phyloP scores from a whole-genome alignment of 2,329 filamentous ascomycete genomes.

The Bertia moriformis region DNA sequence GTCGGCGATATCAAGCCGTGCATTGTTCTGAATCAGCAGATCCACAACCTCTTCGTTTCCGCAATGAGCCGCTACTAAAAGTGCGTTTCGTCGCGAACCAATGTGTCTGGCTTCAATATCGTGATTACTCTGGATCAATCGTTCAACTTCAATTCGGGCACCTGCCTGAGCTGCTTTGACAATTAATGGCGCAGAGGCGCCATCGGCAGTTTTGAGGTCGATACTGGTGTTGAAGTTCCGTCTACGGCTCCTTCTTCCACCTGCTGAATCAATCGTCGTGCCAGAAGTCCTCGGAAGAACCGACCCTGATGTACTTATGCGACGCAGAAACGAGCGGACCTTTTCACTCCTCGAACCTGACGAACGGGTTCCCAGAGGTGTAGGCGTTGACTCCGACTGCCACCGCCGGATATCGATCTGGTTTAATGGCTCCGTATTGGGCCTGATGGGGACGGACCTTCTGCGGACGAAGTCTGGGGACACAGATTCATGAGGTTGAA shows the following conservation, averaged over 20 bases:
- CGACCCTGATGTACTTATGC: background rate
- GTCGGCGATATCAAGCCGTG: conserved; percentile 13
- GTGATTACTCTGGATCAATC: background rate
- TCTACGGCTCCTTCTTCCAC: conserved; percentile 9
- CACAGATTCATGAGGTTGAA: too few species aligned
- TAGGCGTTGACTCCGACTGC: background rate
- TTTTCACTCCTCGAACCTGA: background rate
- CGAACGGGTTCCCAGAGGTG: too few species aligned
- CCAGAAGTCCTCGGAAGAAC: background rate
- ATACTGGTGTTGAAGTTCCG: conserved; percentile 17
- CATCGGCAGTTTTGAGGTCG: conserved; percentile 14
- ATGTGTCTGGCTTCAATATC: conserved; percentile 10
- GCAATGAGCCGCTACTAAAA: conserved; percentile 21
- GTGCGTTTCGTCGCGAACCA: conserved; percentile 16
- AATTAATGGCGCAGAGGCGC: conserved; percentile 13
- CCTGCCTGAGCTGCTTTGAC: conserved; percentile 19
- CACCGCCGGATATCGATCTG: background rate
- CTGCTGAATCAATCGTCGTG: conserved; percentile 4
- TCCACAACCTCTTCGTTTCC: conserved; percentile 17
- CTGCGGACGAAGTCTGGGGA: too few species aligned
- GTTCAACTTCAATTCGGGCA: conserved; percentile 12
- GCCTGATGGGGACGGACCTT: too few species aligned
- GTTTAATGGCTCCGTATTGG: too few species aligned
- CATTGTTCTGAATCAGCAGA: conserved; percentile 14
- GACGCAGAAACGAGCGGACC: background rate